These are phyloP conservation scores for Hibiscus trionum DNA, from an alignment of 345 rosid species.

Conservation along the genomic window DNA sequence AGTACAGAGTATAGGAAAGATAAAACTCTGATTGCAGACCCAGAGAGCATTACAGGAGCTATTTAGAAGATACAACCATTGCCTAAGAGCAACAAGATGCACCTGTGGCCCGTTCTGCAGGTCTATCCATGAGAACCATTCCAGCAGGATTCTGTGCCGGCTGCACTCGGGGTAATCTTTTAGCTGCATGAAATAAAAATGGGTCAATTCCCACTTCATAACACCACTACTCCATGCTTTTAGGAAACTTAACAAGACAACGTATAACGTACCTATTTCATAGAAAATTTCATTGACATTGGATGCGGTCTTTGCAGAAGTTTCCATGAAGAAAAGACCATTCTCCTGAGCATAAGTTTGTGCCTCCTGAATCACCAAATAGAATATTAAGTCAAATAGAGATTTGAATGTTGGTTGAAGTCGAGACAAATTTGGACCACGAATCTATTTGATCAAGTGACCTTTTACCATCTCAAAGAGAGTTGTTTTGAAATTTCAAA, in stretches of 20 bases:
- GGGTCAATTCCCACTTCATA: neutral
- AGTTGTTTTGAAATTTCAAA: neutral
- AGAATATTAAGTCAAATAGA: neutral
- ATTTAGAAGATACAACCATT: constrained; percentile 17
- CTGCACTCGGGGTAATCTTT: constrained; percentile 74
- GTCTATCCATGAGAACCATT: constrained; percentile 81
- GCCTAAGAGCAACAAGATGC: constrained; percentile 75
- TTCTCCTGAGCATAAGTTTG: constrained; percentile 80
- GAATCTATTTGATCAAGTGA: neutral
- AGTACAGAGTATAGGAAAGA: constrained; percentile 8
- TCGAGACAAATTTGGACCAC: neutral
- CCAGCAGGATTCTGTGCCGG: constrained; percentile 77
- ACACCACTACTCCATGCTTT: neutral
- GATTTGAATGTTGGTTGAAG: neutral
- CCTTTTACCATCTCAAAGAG: neutral
- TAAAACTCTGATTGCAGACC: neutral
- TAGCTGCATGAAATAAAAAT: constrained; percentile 37
- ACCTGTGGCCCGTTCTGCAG: constrained; percentile 50
- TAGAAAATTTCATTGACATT: constrained; percentile 85
- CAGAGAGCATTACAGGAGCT: constrained; percentile 15
- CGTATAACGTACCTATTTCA: neutral
- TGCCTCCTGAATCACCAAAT: constrained; percentile 56
- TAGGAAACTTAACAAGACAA: neutral
- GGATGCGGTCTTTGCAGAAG: constrained; percentile 85
- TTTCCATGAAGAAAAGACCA: constrained; percentile 91